A percentile compares a stretch with the other conserved stretches of the same genome.
These are phyloP conservation scores for Fusarium subtropicale DNA, from an alignment of 2,329 filamentous ascomycete species.

Conservation along the genomic window DNA sequence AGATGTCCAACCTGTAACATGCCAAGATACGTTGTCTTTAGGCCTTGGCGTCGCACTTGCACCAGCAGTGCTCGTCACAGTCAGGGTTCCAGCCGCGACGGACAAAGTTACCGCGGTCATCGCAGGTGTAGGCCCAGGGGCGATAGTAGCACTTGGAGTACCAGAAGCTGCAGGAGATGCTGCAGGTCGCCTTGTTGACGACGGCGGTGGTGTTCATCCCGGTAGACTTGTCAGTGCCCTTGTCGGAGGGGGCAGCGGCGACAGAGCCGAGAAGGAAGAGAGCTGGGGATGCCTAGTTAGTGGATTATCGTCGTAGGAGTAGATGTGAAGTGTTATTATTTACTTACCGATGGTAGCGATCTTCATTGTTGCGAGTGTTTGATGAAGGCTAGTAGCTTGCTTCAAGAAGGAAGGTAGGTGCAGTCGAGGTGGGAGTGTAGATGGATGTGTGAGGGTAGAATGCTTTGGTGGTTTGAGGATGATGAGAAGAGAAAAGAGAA, in stretches of 20 bases:
- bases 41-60: conserved; percentile 17
- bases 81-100: conserved; percentile 13
- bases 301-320: too few species aligned
- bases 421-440: too few species aligned
- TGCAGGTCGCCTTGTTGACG: not conserved
- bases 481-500: not conserved
- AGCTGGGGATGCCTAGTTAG: not conserved
- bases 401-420: not conserved
- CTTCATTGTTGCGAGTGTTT: conserved; percentile 1
- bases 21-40: not conserved
- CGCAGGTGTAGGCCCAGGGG: conserved; percentile 21
- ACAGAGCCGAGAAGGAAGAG: conserved; percentile 9
- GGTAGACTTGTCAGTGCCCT: not conserved
- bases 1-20: not conserved
- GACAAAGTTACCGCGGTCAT: not conserved
- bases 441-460: not conserved
- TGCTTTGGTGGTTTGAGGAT: not conserved
- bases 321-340: fast-evolving
- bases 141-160: conserved; percentile 13
- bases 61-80: conserved; percentile 20
- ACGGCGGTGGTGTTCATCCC: not conserved
- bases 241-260: not conserved
- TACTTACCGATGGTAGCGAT: conserved; percentile 8
- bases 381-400: not conserved
- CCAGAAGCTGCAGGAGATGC: conserved; percentile 9